Base-by-base conservation (phyloP, 176 grass and related monocot genomes). In the Oropetium thomaeum region DNA sequence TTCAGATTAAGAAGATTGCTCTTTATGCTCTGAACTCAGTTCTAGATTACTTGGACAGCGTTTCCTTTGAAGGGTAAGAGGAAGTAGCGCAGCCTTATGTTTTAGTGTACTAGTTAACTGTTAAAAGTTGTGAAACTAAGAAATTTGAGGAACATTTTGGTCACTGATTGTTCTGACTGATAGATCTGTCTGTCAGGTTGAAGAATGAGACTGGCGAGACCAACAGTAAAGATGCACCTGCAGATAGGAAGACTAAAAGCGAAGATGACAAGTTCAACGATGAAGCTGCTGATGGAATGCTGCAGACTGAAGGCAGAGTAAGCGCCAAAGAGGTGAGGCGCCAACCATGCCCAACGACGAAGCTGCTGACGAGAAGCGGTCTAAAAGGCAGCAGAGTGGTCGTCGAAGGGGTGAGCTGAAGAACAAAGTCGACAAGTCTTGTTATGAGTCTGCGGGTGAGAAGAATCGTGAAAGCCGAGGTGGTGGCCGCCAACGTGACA, bases 1-100 rank as follows among this genome's bases (percentile, higher is more conserved):
- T 77, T 19, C 82, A 97, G 93, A 81, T 97, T 10, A 90, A 87
- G 88, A 97, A 92, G 77, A 92, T 97, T 45, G 85, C 76, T 70
- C 62, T 97, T 26, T 20, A 88, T 90, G 87, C 89, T 41, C 65
- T 97, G 62, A 75, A 45, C 2, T 25, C 81, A 63, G 87, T 80
- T 9, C 7, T 92, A 17, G 43, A 84, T 44, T 78, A 71, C 12
- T 79, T 96, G 62, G 68, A 78, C 11, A 7, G 3, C 26, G 39
- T 47, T 61, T 45, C 49, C 23, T 41, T 32, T 71, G 32, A 68
- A 41, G 44, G 82, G 86, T 96, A 71, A 45, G 27, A 5, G 23
- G 5, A 38, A 49, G 3, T 41, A 75, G 11, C 15, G 8, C 32
- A 49, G 0, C 68, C 5, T 61, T 22, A 41, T 10, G 11, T 71